Evolutionary conservation across 805 yeast genomes (phyloP).

Genomic region (Ogataea pilisensis): DNA sequence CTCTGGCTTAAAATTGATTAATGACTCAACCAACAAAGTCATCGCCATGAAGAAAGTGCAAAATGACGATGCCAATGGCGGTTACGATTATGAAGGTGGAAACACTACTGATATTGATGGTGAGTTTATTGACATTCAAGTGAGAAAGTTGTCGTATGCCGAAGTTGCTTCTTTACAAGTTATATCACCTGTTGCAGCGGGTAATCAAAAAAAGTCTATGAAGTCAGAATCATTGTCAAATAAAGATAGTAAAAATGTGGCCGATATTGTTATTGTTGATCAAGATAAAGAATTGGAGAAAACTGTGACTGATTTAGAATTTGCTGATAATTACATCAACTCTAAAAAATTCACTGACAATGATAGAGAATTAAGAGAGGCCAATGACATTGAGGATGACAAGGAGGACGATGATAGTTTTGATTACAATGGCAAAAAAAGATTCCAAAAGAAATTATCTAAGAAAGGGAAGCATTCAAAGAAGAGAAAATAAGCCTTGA

Average conservation of each 20-base stretch:
- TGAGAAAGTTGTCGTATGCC: conserved; percentile 48
- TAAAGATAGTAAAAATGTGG: background rate
- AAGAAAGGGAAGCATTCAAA: conserved; percentile 17
- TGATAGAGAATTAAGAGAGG: background rate
- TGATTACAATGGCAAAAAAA: conserved; percentile 5
- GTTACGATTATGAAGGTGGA: no score
- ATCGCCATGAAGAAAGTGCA: conserved; percentile 31
- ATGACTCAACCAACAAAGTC: conserved; percentile 23
- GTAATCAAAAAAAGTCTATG: background rate
- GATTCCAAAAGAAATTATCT: conserved; percentile 16
- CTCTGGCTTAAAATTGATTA: conserved; percentile 4
- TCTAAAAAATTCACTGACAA: conserved; percentile 10
- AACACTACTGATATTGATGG: no score
- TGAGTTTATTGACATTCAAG: conserved; percentile 43
- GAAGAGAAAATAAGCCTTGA: conserved; percentile 5
- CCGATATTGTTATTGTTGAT: conserved; percentile 26
- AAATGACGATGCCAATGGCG: no score
- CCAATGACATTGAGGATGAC: background rate
- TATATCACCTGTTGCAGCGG: conserved; percentile 5
- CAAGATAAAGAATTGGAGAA: conserved; percentile 29
- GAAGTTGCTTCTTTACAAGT: conserved; percentile 42
- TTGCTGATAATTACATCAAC: conserved; percentile 20
- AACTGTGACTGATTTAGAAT: conserved; percentile 31
- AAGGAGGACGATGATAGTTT: conserved; percentile 5
- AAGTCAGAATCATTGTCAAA: background rate